Conservation (phyloP, 345 rosid genomes). For the Acer yangbiense region DNA sequence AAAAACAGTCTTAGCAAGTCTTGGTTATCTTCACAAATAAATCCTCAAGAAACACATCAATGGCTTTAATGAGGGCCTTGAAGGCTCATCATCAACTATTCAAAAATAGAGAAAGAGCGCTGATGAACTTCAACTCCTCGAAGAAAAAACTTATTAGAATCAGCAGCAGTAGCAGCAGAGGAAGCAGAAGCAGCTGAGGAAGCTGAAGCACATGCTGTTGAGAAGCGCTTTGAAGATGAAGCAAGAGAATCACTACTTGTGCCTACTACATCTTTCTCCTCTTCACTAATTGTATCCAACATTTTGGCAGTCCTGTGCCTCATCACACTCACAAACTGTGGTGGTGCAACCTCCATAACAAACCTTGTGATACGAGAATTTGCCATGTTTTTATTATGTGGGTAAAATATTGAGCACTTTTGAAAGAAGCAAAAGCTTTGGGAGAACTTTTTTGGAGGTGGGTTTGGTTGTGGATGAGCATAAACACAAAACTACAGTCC, state of each 20-base stretch:
- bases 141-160: constrained; percentile 32
- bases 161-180: constrained; percentile 20
- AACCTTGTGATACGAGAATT: constrained; percentile 64
- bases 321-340: constrained; percentile 68
- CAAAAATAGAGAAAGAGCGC: constrained; percentile 31
- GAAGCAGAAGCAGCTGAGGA: constrained; percentile 7
- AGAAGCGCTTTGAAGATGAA: constrained; percentile 34
- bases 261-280: constrained; percentile 54
- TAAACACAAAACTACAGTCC: background rate
- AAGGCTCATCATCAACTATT: constrained; percentile 14
- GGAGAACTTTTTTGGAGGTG: background rate
- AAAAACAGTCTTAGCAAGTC: too few species aligned
- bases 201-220: constrained; percentile 15
- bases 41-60: background rate
- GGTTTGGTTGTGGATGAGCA: constrained; percentile 29
- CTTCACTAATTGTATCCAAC: constrained; percentile 82
- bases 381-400: constrained; percentile 44
- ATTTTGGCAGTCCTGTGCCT: constrained; percentile 63
- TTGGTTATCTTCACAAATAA: background rate
- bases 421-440: background rate
- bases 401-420: background rate
- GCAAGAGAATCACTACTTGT: constrained; percentile 25
- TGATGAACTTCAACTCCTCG: constrained; percentile 34
- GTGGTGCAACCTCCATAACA: constrained; percentile 83
- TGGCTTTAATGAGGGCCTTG: too few species aligned